Base-by-base conservation (phyloP, 495 filamentous ascomycete species). In the Xylaria castorea region DNA sequence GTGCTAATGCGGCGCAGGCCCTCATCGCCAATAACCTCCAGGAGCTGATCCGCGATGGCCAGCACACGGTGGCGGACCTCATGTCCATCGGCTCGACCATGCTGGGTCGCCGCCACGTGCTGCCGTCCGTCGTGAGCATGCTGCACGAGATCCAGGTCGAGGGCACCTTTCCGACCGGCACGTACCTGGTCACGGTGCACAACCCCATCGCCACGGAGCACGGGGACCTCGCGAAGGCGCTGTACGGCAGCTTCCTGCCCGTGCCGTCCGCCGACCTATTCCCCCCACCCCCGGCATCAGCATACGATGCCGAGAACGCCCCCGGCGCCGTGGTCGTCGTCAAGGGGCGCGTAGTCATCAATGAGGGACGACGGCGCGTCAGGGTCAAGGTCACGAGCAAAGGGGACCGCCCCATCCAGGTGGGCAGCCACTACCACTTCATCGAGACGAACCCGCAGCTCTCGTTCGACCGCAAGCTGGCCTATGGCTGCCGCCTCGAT, bases 31-130 rank as follows among this genome's bases (percentile, higher is more conserved):
- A 88, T 77, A 93, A 93, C 79, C 87, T 99, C 68, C 96, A 98
- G 82, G 96, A 98, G 88, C 91, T 98, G 73, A 95, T 98, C 81
- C 96, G 96, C 79, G 96, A 99, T 95, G 96, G 97, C 80, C 87
- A 91, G 69, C 94, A 97, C 83, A 91, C 87, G 58, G 95, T 99
- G 70, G 91, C 95, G 12, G 93, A 97, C 77, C 92, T 99, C 79
- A 98, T 98, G 95, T 85, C 89, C 64, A 89, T 95, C 73, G 96
- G 96, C 76, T 91, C 92, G 77, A 93, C 91, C 22, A 93, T 99
- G 89, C 93, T 99, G 20, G 96, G 97, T 71, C 93, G 96, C 5
- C 92, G 95, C 32, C 97, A 99, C 80, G 96, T 99, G 73, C 85
- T 94, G 20, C 94, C 97, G 32, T 89, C 91, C 22, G 96, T 99